Conservation (phyloP, 75 land plant genomes). For the Larix kaempferi region DNA sequence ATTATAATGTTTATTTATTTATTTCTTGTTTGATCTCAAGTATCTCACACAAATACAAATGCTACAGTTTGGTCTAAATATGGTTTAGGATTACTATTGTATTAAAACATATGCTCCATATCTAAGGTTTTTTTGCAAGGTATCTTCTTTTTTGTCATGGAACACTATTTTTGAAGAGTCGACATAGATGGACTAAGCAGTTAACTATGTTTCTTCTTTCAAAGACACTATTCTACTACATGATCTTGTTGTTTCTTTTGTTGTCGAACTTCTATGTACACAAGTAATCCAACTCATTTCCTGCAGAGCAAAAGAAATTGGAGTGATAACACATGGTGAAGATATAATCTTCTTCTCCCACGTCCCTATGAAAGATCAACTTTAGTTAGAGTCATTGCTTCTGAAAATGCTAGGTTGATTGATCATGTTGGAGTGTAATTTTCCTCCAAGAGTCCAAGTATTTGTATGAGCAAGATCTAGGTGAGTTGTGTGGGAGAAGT, state of each 20-base stretch:
- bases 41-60: constrained; percentile 45
- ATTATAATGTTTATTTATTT: too few species aligned
- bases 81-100: constrained; percentile 42
- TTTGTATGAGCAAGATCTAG: background rate
- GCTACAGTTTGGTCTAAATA: constrained; percentile 36
- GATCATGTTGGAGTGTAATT: too few species aligned
- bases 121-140: constrained; percentile 35
- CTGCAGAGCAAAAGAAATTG: background rate
- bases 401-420: too few species aligned
- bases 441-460: background rate
- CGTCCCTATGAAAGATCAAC: too few species aligned
- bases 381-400: too few species aligned
- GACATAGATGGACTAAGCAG: background rate
- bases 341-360: too few species aligned
- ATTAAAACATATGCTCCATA: constrained; percentile 29
- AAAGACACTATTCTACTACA: constrained; percentile 37
- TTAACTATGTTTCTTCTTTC: constrained; percentile 7
- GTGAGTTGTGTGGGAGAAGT: constrained; percentile 8
- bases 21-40: constrained; percentile 10
- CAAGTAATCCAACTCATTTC: constrained; percentile 15
- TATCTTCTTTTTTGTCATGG: constrained; percentile 1
- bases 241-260: constrained; percentile 28
- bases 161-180: background rate
- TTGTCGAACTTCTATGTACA: constrained; percentile 36
- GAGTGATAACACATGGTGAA: background rate